Evolutionary conservation across 1,139 yeast genomes (phyloP), one percentile per base, ranked within the genome.

Genomic region (Geotrichum cucujoidarum): DNA sequence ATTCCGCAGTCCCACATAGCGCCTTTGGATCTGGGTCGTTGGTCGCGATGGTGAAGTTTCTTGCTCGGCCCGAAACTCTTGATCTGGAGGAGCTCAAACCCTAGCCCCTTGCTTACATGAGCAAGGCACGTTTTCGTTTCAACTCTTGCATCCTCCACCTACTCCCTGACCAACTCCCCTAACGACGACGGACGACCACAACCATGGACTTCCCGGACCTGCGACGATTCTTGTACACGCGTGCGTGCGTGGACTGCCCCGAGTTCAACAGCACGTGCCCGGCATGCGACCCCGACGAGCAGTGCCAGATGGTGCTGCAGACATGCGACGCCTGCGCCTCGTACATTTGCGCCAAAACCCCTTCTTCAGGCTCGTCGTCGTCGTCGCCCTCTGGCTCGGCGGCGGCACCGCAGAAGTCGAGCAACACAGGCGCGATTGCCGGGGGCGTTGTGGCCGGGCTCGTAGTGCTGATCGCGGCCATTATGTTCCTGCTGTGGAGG

Each of bases 381-480:
- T 14, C 47, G 2, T 20, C 45, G 13, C 30, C 49, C n/a, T 37
- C 16, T 33, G 27, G 31, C 20, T 24, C 40, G 13, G 31, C 24
- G 6, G 7, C 40, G 14, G 35, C 34, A 7, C 6, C 43, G 14
- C 13, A 32, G 7, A 44, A 39, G 21, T 22, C 44, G 8, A 32
- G 10, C 10, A 24, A 53, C 31, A 55, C 63, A 3, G 70, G 71
- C 1, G 67, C 70, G 20, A 66, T 67, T 31, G 70, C 69, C 3
- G 71, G 71, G 6, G 70, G 71, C 2, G 70, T 66, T 1, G 63
- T 66, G 5, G 70, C 69, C 21, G 70, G 70, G 1, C 47, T 66
- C 0, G 66, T 58, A 2, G 69, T 55, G 1, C 34, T 60, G 1
- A 61, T 60, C 0, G 43, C 57, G 5, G 47, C 64, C 3, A 46